A percentile compares a stretch with the other conserved stretches of the same genome.
These are phyloP conservation scores for Verticillium isaacii DNA, from an alignment of 2,329 filamentous ascomycete genomes.

Conservation along the genomic window DNA sequence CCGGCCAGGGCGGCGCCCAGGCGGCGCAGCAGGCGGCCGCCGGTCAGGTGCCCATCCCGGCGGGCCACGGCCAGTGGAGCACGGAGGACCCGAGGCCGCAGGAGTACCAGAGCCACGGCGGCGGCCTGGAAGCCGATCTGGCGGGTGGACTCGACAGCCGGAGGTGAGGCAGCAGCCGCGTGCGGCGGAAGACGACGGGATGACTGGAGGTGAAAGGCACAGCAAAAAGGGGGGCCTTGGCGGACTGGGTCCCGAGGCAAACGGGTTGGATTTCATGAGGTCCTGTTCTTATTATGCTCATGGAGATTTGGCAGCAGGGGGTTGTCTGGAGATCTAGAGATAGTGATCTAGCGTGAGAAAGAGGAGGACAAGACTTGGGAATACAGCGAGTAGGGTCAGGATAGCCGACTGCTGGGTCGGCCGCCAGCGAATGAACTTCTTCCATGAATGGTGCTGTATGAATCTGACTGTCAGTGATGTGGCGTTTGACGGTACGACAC, in stretches of 20 bases:
- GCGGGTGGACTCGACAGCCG: conserved; percentile 52
- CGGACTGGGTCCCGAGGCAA: background rate
- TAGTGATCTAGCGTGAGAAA: background rate
- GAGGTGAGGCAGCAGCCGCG: background rate
- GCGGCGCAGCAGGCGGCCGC: conserved; percentile 30
- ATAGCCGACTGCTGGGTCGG: background rate
- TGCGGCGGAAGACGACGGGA: conserved; percentile 11
- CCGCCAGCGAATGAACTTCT: background rate
- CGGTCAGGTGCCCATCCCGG: conserved; percentile 48
- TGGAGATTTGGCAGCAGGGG: background rate
- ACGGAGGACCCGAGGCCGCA: conserved; percentile 57
- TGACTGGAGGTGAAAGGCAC: background rate
- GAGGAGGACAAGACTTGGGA: background rate
- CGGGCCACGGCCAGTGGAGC: conserved; percentile 48
- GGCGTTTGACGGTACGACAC: too few species aligned
- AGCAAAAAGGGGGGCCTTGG: conserved; percentile 5
- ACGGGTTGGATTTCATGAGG: background rate
- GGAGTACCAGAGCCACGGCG: conserved; percentile 45
- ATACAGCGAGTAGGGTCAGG: background rate
- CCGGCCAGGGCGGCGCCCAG: conserved; percentile 20
- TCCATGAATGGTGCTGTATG: background rate
- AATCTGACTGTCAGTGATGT: too few species aligned
- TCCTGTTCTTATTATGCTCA: background rate
- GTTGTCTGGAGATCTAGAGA: background rate
- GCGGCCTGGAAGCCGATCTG: conserved; percentile 54